Evolutionary conservation across 768 basidiomycete species (phyloP).

Genomic region (Mycena leptocephala): DNA sequence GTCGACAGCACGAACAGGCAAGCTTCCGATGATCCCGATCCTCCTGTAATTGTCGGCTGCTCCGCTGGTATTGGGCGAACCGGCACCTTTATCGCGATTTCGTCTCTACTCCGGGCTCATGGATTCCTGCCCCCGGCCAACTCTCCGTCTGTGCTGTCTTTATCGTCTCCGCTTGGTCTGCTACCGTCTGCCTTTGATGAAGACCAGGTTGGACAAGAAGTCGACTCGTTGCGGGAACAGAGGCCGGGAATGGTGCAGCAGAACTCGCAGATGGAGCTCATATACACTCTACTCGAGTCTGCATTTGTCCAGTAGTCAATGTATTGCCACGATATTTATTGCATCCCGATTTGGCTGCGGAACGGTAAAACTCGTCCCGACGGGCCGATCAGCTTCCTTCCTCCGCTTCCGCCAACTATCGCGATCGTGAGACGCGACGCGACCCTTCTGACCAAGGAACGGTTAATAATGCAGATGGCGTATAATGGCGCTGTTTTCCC

Average conservation of each 20-base stretch:
- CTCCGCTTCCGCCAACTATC: not conserved
- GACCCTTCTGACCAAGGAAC: not conserved
- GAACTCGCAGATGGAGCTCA: slow-evolving; percentile 73
- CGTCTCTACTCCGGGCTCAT: slow-evolving; percentile 81
- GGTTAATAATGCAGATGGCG: not conserved
- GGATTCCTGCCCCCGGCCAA: slow-evolving; percentile 61
- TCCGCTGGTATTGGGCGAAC: slow-evolving; percentile 93
- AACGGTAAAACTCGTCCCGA: not conserved
- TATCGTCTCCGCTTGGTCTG: slow-evolving; percentile 71
- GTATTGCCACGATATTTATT: no score
- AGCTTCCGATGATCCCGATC: slow-evolving; percentile 67
- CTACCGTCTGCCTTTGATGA: slow-evolving; percentile 63
- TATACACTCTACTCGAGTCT: slow-evolving; percentile 73
- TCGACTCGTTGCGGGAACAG: slow-evolving; percentile 87
- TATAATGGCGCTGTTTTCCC: slow-evolving; percentile 19
- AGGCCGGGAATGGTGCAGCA: slow-evolving; percentile 88
- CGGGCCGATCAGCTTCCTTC: not conserved
- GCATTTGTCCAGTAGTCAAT: slow-evolving; percentile 40
- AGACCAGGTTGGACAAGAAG: slow-evolving; percentile 79
- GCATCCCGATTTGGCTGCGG: not conserved
- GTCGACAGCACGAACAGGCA: slow-evolving; percentile 77
- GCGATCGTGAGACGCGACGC: not conserved
- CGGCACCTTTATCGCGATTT: slow-evolving; percentile 87
- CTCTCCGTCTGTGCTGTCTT: slow-evolving; percentile 51
- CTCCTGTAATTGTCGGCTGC: slow-evolving; percentile 88